A percentile compares a stretch with the other conserved stretches of the same genome.
These are phyloP conservation scores for Trametes villosa DNA, from an alignment of 768 basidiomycete genomes.

Conservation along the genomic window DNA sequence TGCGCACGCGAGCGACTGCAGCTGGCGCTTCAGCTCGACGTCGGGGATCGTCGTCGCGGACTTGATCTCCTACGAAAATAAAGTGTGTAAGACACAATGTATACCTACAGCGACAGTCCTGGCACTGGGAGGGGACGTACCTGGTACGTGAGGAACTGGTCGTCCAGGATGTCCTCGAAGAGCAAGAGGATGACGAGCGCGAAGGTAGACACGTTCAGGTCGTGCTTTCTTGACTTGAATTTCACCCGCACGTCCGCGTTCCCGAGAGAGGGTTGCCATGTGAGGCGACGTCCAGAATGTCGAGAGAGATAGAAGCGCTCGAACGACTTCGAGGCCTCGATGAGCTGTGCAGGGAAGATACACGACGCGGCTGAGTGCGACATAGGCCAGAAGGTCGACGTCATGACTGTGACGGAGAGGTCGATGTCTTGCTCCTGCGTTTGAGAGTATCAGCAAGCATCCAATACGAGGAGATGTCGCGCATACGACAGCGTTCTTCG, in stretches of 20 bases:
- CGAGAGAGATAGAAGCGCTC: constrained; percentile 88
- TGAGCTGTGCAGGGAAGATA: constrained; percentile 65
- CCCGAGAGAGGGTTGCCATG: constrained; percentile 90
- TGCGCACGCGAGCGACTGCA: constrained; percentile 95
- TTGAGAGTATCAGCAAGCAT: background rate
- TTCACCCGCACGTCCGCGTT: constrained; percentile 85
- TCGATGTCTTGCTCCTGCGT: constrained; percentile 81
- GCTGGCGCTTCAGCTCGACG: constrained; percentile 81
- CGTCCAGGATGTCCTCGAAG: constrained; percentile 74
- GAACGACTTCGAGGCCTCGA: constrained; percentile 72
- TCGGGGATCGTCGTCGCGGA: constrained; percentile 75
- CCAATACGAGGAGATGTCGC: background rate
- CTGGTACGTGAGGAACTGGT: constrained; percentile 75
- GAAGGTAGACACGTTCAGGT: constrained; percentile 91
- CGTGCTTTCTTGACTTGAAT: constrained; percentile 83
- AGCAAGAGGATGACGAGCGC: constrained; percentile 86
- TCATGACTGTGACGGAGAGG: constrained; percentile 90
- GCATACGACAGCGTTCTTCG: constrained; percentile 59
- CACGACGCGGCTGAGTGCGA: constrained; percentile 67
- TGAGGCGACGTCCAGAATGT: constrained; percentile 88
- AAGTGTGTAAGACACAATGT: background rate
- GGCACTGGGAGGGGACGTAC: no score
- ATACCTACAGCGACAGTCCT: background rate
- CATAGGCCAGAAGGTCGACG: constrained; percentile 96
- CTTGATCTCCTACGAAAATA: constrained; percentile 73